Conservation (phyloP, 768 basidiomycete species). For the Boletus pseudopeckii region DNA sequence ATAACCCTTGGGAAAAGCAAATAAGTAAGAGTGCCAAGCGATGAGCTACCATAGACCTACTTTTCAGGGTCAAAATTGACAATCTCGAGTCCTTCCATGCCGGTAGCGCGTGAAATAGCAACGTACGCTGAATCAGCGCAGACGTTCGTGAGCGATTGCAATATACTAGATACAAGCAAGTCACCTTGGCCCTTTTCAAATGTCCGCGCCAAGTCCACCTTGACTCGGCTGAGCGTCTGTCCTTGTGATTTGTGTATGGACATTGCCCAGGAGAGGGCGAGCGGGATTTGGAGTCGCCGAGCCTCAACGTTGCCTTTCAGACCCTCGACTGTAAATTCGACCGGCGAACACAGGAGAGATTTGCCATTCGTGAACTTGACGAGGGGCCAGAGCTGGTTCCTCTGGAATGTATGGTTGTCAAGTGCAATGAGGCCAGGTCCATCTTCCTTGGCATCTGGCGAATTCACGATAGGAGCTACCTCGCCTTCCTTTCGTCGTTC, state of each 20-base stretch:
- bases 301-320: slow-evolving; percentile 34
- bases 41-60: slow-evolving; percentile 14
- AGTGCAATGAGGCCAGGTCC: slow-evolving; percentile 17
- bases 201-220: slow-evolving; percentile 84
- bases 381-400: slow-evolving; percentile 30
- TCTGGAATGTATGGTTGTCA: slow-evolving; percentile 10
- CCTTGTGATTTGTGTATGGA: slow-evolving; percentile 98
- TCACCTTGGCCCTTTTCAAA: slow-evolving; percentile 78
- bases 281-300: slow-evolving; percentile 55
- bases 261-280: slow-evolving; percentile 96
- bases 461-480: not conserved
- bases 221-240: slow-evolving; percentile 91
- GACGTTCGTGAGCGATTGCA: not conserved
- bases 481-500: slow-evolving; percentile 18
- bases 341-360: slow-evolving; percentile 30
- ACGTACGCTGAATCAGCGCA: slow-evolving; percentile 30
- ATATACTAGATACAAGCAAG: not conserved
- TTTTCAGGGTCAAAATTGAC: slow-evolving; percentile 34
- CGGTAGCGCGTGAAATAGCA: slow-evolving; percentile 39
- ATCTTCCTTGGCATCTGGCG: not conserved
- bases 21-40: not conserved
- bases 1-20: slow-evolving; percentile 26
- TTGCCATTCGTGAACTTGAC: slow-evolving; percentile 34
- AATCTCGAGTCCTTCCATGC: slow-evolving; percentile 40
- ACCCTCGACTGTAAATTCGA: slow-evolving; percentile 34